phyloP scores from a whole-genome alignment of 1,284 basidiomycete genomes.

The Marasmius sp. region DNA sequence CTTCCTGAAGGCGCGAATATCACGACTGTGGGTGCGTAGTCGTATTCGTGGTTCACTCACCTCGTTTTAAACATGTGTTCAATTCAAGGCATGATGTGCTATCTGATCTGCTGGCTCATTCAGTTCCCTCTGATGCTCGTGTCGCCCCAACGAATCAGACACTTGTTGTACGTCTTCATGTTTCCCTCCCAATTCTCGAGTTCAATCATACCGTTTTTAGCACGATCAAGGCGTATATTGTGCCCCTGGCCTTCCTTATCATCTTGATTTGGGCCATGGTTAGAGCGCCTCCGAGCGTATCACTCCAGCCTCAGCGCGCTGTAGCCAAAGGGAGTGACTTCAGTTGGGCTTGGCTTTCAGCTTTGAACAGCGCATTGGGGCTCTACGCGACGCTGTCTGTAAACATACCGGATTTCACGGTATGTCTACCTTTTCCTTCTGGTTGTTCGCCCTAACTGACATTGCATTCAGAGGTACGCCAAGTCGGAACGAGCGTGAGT shows the following conservation, averaged over 20 bases:
- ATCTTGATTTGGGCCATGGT: conserved; percentile 77
- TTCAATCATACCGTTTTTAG: background rate
- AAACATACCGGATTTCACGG: conserved; percentile 76
- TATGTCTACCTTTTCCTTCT: conserved; percentile 24
- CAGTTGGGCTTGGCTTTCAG: conserved; percentile 74
- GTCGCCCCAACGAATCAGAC: conserved; percentile 73
- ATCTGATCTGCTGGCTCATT: conserved; percentile 77
- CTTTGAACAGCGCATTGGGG: conserved; percentile 69
- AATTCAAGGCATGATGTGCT: conserved; percentile 67
- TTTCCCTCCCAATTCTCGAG: background rate
- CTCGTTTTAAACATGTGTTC: conserved; percentile 1
- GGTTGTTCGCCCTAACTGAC: background rate
- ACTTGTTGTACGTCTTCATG: conserved; percentile 68
- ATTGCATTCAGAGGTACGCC: conserved; percentile 50
- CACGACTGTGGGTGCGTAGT: conserved; percentile 53
- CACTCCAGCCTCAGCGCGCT: conserved; percentile 48
- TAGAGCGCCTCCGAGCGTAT: conserved; percentile 55
- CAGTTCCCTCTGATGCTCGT: conserved; percentile 76
- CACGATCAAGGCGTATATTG: conserved; percentile 63
- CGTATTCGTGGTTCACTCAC: background rate
- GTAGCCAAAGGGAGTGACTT: conserved; percentile 48
- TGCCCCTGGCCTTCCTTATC: conserved; percentile 66
- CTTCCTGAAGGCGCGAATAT: conserved; percentile 60
- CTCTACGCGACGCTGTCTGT: conserved; percentile 65
- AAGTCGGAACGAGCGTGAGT: conserved; percentile 57